Percentiles rank a stretch among this genome's conserved stretches.
phyloP scores from a whole-genome alignment of 2,329 filamentous ascomycete species.

The Aspergillus transmontanensis region DNA sequence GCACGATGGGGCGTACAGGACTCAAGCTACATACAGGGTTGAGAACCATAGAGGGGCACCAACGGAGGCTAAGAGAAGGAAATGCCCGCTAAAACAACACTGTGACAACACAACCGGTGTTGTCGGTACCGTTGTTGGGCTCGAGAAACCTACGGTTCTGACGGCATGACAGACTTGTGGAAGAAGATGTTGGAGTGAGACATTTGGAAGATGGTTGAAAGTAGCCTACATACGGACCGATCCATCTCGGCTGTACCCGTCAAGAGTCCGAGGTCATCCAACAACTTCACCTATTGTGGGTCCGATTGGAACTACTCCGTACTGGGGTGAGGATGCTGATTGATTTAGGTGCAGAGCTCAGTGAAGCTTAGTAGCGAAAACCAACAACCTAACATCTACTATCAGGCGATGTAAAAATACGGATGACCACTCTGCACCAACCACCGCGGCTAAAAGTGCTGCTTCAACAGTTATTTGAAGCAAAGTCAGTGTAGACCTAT shows the following conservation, averaged over 20 bases:
- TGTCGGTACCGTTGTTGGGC: not conserved
- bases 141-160: not conserved
- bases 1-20: not conserved
- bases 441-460: not conserved
- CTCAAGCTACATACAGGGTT: not conserved
- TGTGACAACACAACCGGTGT: not conserved
- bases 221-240: not conserved
- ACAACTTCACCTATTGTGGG: no score
- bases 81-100: not conserved
- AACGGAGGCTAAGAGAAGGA: not conserved
- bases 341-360: no score
- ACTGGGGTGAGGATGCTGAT: no score
- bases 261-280: not conserved
- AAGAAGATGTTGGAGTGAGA: not conserved
- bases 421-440: no score
- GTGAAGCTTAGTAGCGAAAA: no score
- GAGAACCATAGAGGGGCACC: not conserved
- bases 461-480: not conserved
- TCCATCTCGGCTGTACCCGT: not conserved
- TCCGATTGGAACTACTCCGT: no score
- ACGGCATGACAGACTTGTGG: not conserved
- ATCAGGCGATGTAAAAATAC: not conserved
- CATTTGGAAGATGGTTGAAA: not conserved
- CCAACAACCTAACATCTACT: no score
- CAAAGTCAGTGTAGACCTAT: not conserved